These are phyloP conservation scores for Trametes gibbosa DNA, from an alignment of 768 basidiomycete species.

Conservation along the genomic window DNA sequence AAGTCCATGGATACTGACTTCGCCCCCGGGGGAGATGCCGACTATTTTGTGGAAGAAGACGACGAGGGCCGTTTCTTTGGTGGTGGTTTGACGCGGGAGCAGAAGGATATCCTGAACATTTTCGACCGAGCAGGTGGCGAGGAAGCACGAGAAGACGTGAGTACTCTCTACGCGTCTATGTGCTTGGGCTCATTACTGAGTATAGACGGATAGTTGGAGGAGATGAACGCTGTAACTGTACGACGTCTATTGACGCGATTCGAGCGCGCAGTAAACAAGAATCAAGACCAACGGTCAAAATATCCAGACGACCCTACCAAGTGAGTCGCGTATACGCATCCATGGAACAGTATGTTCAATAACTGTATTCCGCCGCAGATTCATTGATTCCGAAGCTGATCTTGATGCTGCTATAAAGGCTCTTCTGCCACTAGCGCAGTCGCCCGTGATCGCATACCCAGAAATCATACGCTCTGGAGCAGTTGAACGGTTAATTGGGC, in stretches of 20 bases:
- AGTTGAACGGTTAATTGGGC: slow-evolving; percentile 67
- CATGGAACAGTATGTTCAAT: not conserved
- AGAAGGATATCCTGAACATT: slow-evolving; percentile 94
- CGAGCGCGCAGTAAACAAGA: slow-evolving; percentile 89
- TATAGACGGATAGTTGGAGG: slow-evolving; percentile 48
- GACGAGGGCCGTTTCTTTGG: slow-evolving; percentile 93
- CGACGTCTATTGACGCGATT: slow-evolving; percentile 75
- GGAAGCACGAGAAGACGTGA: slow-evolving; percentile 64
- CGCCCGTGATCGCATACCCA: slow-evolving; percentile 79
- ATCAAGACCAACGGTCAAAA: slow-evolving; percentile 95
- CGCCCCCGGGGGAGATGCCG: slow-evolving; percentile 84
- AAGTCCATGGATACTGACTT: slow-evolving; percentile 44
- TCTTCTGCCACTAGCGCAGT: slow-evolving; percentile 85
- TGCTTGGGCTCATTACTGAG: slow-evolving; percentile 18
- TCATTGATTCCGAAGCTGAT: slow-evolving; percentile 98
- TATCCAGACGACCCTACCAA: slow-evolving; percentile 90
- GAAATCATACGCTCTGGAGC: slow-evolving; percentile 81
- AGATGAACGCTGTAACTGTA: slow-evolving; percentile 66
- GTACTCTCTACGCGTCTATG: not conserved
- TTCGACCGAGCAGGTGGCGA: slow-evolving; percentile 76
- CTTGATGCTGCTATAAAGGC: slow-evolving; percentile 85
- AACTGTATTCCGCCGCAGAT: slow-evolving; percentile 47
- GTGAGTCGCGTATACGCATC: slow-evolving; percentile 39
- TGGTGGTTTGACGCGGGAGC: slow-evolving; percentile 87
- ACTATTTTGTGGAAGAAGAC: slow-evolving; percentile 89